These are phyloP conservation scores for Eudorina sp. DNA, from an alignment of 139 green algal species.

Conservation along the genomic window DNA sequence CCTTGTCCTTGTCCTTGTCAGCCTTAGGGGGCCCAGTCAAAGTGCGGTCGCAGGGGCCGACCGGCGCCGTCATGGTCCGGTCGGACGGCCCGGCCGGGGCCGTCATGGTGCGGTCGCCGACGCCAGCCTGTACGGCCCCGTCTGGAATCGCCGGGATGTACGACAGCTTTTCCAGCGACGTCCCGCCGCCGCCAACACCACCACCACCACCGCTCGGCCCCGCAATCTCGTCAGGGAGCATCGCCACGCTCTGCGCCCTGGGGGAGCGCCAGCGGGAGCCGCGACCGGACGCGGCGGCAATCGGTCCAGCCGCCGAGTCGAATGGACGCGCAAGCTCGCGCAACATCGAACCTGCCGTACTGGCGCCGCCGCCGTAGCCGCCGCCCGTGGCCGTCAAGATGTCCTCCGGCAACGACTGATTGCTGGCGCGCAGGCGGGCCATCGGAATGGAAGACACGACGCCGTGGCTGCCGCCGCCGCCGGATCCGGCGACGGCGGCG, in stretches of 20 bases:
- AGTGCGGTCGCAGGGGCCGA: too few species aligned
- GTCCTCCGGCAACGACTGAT: slow-evolving; percentile 38
- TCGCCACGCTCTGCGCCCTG: neutral
- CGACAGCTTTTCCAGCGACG: slow-evolving; percentile 9
- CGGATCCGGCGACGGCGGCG: neutral
- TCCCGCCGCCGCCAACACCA: neutral
- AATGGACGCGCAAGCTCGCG: neutral
- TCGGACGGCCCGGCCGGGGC: neutral
- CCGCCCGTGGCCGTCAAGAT: neutral
- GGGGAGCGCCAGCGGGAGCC: slow-evolving; percentile 17
- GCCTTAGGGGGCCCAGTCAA: too few species aligned
- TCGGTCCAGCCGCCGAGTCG: neutral
- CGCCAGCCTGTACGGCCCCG: too few species aligned
- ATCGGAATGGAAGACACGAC: neutral
- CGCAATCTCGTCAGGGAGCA: neutral
- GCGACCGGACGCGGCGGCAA: neutral
- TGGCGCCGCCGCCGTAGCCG: neutral
- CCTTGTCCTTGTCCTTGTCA: neutral
- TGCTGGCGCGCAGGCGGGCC: slow-evolving; percentile 26
- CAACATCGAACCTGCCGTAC: neutral
- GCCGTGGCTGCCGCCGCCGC: neutral
- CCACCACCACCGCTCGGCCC: neutral
- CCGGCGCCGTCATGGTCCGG: too few species aligned
- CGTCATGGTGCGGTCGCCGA: neutral
- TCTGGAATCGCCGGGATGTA: neutral